Conservation (phyloP, 371 early-diverging fungal genomes). For the Mortierella sp. region DNA sequence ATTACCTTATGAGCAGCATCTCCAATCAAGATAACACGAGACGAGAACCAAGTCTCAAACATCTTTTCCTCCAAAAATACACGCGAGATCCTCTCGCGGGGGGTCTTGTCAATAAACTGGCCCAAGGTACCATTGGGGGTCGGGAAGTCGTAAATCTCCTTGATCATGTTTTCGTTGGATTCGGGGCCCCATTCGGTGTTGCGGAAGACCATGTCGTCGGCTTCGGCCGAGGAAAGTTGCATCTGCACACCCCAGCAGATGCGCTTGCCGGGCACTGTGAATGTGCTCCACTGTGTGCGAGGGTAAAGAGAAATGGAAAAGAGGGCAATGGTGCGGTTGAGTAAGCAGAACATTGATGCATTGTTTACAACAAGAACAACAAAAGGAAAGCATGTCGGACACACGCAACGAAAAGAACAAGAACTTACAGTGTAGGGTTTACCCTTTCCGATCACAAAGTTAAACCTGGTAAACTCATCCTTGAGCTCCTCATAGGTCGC, state of each 20-base stretch:
- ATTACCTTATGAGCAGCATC: slow-evolving; percentile 26
- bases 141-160: slow-evolving; percentile 29
- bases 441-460: slow-evolving; percentile 34
- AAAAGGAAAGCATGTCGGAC: not conserved
- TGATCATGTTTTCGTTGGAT: slow-evolving; percentile 32
- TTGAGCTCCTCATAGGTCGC: slow-evolving; percentile 25
- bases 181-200: slow-evolving; percentile 47
- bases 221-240: slow-evolving; percentile 16
- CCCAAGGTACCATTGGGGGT: slow-evolving; percentile 35
- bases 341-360: not conserved
- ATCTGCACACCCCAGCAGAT: slow-evolving; percentile 42
- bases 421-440: slow-evolving; percentile 42
- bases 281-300: slow-evolving; percentile 27
- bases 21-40: slow-evolving; percentile 33
- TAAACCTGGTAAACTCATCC: slow-evolving; percentile 31
- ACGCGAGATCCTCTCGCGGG: slow-evolving; percentile 23
- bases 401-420: not conserved
- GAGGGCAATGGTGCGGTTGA: not conserved
- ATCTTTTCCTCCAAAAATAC: slow-evolving; percentile 50
- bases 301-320: not conserved
- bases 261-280: slow-evolving; percentile 35
- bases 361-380: not conserved
- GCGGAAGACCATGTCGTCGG: slow-evolving; percentile 30
- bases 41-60: slow-evolving; percentile 41
- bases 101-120: slow-evolving; percentile 40